These are phyloP conservation scores for Balansia obtecta DNA, from an alignment of 2,329 filamentous ascomycete species.

Conservation along the genomic window DNA sequence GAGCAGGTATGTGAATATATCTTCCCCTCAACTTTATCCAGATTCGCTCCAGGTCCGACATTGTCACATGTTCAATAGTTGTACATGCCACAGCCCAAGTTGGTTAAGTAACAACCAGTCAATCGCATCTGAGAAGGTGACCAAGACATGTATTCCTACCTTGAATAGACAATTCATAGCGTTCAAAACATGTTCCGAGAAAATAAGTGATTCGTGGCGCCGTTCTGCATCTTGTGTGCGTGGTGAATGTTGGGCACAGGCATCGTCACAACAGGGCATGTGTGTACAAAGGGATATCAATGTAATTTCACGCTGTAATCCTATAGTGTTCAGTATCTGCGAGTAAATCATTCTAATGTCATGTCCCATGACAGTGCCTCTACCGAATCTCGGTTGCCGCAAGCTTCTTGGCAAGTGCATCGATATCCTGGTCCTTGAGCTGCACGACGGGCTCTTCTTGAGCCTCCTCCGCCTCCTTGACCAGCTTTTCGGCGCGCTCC, in stretches of 20 bases:
- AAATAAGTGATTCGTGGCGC: neutral
- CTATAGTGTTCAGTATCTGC: slow-evolving; percentile 7
- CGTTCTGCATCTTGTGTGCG: neutral
- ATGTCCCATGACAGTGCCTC: neutral
- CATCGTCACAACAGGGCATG: neutral
- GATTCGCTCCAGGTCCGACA: neutral
- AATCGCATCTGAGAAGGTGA: neutral
- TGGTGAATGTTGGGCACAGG: neutral
- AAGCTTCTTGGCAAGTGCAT: slow-evolving; percentile 64
- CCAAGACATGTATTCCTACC: too few species aligned
- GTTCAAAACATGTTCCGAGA: neutral
- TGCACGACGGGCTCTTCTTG: slow-evolving; percentile 63
- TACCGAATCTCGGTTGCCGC: slow-evolving; percentile 52
- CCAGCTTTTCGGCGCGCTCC: slow-evolving; percentile 55
- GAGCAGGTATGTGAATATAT: slow-evolving; percentile 1
- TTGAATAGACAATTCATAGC: too few species aligned
- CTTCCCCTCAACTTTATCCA: neutral
- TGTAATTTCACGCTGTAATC: slow-evolving; percentile 14
- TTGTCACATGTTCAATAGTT: neutral
- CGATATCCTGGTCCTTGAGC: slow-evolving; percentile 64
- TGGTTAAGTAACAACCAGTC: neutral
- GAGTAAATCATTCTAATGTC: neutral
- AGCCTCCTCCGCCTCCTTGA: slow-evolving; percentile 58
- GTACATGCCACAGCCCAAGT: too few species aligned
- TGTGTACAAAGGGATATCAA: slow-evolving; percentile 16